Base-by-base conservation (phyloP, 768 basidiomycete genomes). In the Termitomyces sp. region DNA sequence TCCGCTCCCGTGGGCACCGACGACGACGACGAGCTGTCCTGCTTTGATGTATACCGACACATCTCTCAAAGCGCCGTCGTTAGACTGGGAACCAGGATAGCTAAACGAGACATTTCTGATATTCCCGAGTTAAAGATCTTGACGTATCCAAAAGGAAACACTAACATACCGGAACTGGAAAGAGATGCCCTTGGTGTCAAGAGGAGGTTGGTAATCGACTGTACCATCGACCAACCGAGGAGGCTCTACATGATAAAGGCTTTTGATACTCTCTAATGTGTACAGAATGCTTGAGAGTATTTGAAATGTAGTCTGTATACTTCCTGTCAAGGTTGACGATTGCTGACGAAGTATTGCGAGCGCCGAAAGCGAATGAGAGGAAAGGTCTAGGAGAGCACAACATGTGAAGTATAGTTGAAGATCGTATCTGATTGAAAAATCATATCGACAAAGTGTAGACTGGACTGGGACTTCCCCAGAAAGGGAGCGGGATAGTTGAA, bases 1-100 rank as follows among this genome's bases (percentile, higher is more conserved):
- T 2, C 82, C 82, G 55, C 76, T 77, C 5, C 83, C 83, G 59
- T 84, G 84, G 4, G 69, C 68, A 24, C 84, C 82, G 3, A 85
- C 83, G 24, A 85, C 68, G 35, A 84, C 76, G n/a, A 81, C 77
- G 9, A 83, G 71, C 26, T 77, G 72, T 2, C 81, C 81, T 0
- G 78, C 64, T 14, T 74, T 68, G 58, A 84, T 77, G 3, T 65
- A 65, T 16, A 83, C 66, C 1, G 77, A 75, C 12, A 83, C 65
- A 43, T 73, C 62, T 18, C 69, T 64, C 9, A 82, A 59, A 12
- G 73, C 75, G 24, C 69, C 69, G 1, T 54, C 70, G 14, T 68
- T 69, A 36, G 74, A 69, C 38, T 69, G 69, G 18, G 72, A 73
- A 0, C 81, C 81, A 13, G 60, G 63, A 60, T 87, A 86, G 16